These are phyloP conservation scores for Penicillium sp. DNA, from an alignment of 2,329 filamentous ascomycete genomes.

Conservation along the genomic window DNA sequence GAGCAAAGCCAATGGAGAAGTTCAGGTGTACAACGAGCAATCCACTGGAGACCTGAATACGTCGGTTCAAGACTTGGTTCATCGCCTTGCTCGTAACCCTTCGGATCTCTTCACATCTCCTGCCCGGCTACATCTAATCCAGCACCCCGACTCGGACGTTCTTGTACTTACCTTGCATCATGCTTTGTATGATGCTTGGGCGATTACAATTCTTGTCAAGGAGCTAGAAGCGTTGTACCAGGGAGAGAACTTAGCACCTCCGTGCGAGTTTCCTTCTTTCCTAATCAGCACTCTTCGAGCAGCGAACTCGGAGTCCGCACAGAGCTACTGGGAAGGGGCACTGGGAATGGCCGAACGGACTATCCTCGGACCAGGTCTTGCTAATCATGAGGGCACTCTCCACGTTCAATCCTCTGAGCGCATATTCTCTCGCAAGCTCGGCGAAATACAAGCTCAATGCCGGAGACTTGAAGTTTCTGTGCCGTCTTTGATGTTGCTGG, in stretches of 20 bases:
- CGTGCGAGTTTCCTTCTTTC: background rate
- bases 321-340: background rate
- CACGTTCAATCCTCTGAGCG: background rate
- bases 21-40: background rate
- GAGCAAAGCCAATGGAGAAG: background rate
- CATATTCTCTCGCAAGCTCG: background rate
- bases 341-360: background rate
- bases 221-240: slow-evolving; percentile 9
- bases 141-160: background rate
- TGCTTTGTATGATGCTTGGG: slow-evolving; percentile 13
- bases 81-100: background rate
- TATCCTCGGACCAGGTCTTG: background rate
- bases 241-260: background rate
- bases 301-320: background rate
- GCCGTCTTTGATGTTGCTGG: background rate
- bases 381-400: background rate
- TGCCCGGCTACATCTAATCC: background rate
- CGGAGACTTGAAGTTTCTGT: background rate
- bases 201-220: slow-evolving; percentile 7
- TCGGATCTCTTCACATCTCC: slow-evolving; percentile 4
- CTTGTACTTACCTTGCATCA: slow-evolving; percentile 10
- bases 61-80: background rate
- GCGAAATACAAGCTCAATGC: background rate
- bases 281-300: background rate
- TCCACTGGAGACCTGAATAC: background rate